phyloP scores from a whole-genome alignment of 2,329 filamentous ascomycete genomes.

The Raffaelea deltoideospora region DNA sequence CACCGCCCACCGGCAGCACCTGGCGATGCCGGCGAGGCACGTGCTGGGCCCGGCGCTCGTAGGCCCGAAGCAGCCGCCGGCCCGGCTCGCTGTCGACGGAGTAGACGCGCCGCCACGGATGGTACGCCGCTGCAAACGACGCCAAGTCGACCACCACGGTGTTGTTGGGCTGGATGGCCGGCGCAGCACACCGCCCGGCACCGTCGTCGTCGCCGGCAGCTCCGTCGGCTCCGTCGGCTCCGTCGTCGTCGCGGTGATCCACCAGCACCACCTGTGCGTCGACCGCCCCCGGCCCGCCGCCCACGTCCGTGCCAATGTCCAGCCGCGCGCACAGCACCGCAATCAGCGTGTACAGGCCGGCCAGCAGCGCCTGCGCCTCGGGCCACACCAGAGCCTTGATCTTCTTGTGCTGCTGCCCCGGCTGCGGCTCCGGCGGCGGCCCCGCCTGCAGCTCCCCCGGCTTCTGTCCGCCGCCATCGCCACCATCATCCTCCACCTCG shows the following conservation, averaged over 20 bases:
- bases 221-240: slow-evolving; percentile 17
- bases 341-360: slow-evolving; percentile 63
- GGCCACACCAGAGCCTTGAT: slow-evolving; percentile 45
- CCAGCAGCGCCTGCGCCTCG: slow-evolving; percentile 58
- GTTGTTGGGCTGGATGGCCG: slow-evolving; percentile 25
- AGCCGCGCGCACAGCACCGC: slow-evolving; percentile 54
- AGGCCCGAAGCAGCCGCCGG: slow-evolving; percentile 37
- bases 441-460: too few species aligned
- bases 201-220: slow-evolving; percentile 16
- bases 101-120: slow-evolving; percentile 51
- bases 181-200: slow-evolving; percentile 10
- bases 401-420: too few species aligned
- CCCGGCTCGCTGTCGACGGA: slow-evolving; percentile 51
- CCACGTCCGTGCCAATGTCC: slow-evolving; percentile 42
- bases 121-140: slow-evolving; percentile 28
- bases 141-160: slow-evolving; percentile 25
- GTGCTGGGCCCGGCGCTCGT: slow-evolving; percentile 30
- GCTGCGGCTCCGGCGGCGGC: slow-evolving; percentile 39
- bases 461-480: slow-evolving; percentile 47
- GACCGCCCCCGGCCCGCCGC: slow-evolving; percentile 48
- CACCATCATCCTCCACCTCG: slow-evolving; percentile 25
- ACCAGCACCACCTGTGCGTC: slow-evolving; percentile 64
- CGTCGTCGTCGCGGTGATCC: slow-evolving; percentile 25
- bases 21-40: slow-evolving; percentile 36
- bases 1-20: slow-evolving; percentile 33